Conservation (phyloP, 805 yeast genomes). For the Sporopachydermia lactativora region DNA sequence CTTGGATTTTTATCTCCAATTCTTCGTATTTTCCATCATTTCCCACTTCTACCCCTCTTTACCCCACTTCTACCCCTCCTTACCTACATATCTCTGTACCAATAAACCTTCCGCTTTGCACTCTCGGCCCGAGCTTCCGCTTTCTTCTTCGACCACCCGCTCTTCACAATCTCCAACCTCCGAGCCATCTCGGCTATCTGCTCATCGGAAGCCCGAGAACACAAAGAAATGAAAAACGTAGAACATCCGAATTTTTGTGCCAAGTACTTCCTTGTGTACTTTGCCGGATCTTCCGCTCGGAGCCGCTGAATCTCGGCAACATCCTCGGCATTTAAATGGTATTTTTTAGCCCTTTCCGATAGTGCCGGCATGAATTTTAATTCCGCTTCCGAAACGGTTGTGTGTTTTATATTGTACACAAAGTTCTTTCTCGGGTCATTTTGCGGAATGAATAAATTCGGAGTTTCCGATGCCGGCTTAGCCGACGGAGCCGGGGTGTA, state of each 20-base stretch:
- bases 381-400: slow-evolving; percentile 16
- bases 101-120: slow-evolving; percentile 39
- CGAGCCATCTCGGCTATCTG: slow-evolving; percentile 30
- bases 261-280: slow-evolving; percentile 47
- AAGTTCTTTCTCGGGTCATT: slow-evolving; percentile 40
- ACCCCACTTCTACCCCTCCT: not conserved
- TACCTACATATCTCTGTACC: slow-evolving; percentile 44
- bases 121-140: slow-evolving; percentile 39
- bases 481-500: slow-evolving; percentile 54
- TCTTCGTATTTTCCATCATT: slow-evolving; percentile 3
- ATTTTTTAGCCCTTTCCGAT: slow-evolving; percentile 24
- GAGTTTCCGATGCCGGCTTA: slow-evolving; percentile 41
- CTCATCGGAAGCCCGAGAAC: slow-evolving; percentile 29
- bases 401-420: slow-evolving; percentile 15
- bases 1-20: no score
- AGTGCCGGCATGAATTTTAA: slow-evolving; percentile 27
- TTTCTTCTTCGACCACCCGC: slow-evolving; percentile 35
- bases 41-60: not conserved
- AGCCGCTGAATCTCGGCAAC: slow-evolving; percentile 41
- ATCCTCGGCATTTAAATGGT: slow-evolving; percentile 43
- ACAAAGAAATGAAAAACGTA: slow-evolving; percentile 37
- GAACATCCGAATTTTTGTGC: slow-evolving; percentile 46
- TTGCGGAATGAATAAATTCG: slow-evolving; percentile 52
- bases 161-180: slow-evolving; percentile 31
- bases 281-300: slow-evolving; percentile 42